Base-by-base conservation (phyloP, 2,329 filamentous ascomycete genomes). In the Epichloe brachyelytri region DNA sequence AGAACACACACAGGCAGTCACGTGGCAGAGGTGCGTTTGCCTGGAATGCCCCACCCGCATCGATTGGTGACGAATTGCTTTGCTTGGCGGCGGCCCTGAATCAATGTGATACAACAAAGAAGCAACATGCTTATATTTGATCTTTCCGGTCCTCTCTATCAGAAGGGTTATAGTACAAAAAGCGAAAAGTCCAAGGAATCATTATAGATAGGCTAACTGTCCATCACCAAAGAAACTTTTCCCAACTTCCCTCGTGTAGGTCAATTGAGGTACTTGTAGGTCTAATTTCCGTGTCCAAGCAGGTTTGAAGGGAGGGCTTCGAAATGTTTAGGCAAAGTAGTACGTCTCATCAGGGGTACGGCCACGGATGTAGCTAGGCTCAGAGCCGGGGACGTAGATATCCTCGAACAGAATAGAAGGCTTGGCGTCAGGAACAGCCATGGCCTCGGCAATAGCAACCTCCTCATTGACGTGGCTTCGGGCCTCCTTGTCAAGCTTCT, bases 401-500 rank as follows among this genome's bases (percentile, higher is more conserved):
- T 96, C 91, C 82, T 98, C 91, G 70, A 80, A 98, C 61, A 98
- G 78, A 60, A 93, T 93, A 71, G 88, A 79, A 50, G 83, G 74
- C 55, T 80, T 94, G 52, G 85, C 68, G 46, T 95, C 88, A 33
- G 93, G 93, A 45, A 74, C 70, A 40, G 80, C 70, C 88, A 97
- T 96, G 63, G 82, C 78, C 82, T 98, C 93, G 50, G 93, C 93
- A 63, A 80, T 78, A 55, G 85, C 86, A 52, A 96, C 91, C 78
- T 98, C 91, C 59, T 81, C 83, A 69, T 93, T 90, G 65, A 98
- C 88, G 64, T 83, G 77, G 67, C 72, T 76, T 66, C 90, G 85
- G 17, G 93, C 90, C 64, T 94, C 82, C 82, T 96, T 97, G 78
- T 98, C 93, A 60, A 98, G 83, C 59, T 70, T 69, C 86, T 98